Percentiles rank a stretch among this genome's conserved stretches.
Conservation (phyloP, 2,329 filamentous ascomycete genomes). For the Coccinonectria pachysandricola region DNA sequence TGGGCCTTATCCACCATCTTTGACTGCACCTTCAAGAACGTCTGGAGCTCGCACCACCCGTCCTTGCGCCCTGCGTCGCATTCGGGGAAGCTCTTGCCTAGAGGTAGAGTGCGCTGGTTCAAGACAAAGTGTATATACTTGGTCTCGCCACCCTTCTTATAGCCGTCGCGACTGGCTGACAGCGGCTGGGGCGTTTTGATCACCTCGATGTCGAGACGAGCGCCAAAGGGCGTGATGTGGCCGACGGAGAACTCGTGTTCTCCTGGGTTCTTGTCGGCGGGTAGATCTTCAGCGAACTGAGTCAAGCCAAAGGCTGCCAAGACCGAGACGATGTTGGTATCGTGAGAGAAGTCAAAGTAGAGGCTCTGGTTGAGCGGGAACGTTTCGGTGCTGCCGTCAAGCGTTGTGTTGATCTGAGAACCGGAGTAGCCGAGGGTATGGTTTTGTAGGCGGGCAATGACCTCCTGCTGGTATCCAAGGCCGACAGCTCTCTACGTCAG, state of each 20-base stretch:
- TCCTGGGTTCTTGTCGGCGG: slow-evolving; percentile 42
- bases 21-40: slow-evolving; percentile 54
- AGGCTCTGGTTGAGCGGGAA: slow-evolving; percentile 66
- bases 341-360: slow-evolving; percentile 71
- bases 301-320: slow-evolving; percentile 62
- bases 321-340: slow-evolving; percentile 62
- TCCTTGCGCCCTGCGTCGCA: slow-evolving; percentile 55
- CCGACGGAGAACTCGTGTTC: slow-evolving; percentile 54
- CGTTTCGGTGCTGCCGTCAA: slow-evolving; percentile 55
- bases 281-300: slow-evolving; percentile 54
- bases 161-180: slow-evolving; percentile 41
- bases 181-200: slow-evolving; percentile 59
- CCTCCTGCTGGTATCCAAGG: slow-evolving; percentile 62
- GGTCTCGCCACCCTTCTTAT: slow-evolving; percentile 43
- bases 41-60: slow-evolving; percentile 66
- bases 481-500: slow-evolving; percentile 52
- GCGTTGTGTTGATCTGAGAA: slow-evolving; percentile 57
- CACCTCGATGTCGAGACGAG: slow-evolving; percentile 63
- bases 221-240: slow-evolving; percentile 61
- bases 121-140: slow-evolving; percentile 65
- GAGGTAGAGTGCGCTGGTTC: slow-evolving; percentile 62
- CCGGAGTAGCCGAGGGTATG: slow-evolving; percentile 50
- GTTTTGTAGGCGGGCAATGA: slow-evolving; percentile 59
- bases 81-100: slow-evolving; percentile 54
- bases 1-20: slow-evolving; percentile 46